Evolutionary conservation across 768 basidiomycete genomes (phyloP), one percentile per base, ranked within the genome.

Genomic region (Phlebiopsis gigantea): DNA sequence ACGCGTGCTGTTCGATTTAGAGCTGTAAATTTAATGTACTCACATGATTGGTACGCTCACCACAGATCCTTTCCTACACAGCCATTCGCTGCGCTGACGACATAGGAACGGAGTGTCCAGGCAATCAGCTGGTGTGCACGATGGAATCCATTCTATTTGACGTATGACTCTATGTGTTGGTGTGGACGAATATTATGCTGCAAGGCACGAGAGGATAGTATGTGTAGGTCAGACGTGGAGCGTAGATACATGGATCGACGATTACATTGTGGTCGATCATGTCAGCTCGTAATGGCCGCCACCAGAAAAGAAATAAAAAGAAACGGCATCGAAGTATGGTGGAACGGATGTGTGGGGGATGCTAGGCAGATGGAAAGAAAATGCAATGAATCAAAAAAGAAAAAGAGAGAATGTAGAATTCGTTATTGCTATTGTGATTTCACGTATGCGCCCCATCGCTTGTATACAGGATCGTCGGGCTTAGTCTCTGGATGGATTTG

Each of bases 401-500:
- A 21, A 39, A 39, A 17, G 48, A 48, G 14, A 25, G 22, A 26
- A 9, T 19, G n/a, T 21, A 10, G 19, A 6, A 19, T 4, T 48
- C 47, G 29, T 48, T 51, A 41, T 41, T 39, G 50, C 15, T 29
- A 29, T 46, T 45, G 44, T 3, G 44, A 45, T 45, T 29, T 46
- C n/a, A 30, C 14, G 28, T 29, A 48, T 12, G 29, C 10, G n/a
- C 53, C 66, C 64, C 64, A 69, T 43, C 61, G 56, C 55, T 66
- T 61, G 59, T 71, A 72, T 24, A 73, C 70, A 2, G 75, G 75
- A 63, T 95, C 91, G 57, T 89, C 82, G 29, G 71, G 74, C 46
- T 80, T 75, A 2, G 93, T 95, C 34, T 90, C 90, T 0, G 93
- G 93, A 66, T 97, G 94, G 5, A 96, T 75, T 68, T 93, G 91